phyloP scores from a whole-genome alignment of 2,329 filamentous ascomycete species.

The Pestalotiopsis sp. region DNA sequence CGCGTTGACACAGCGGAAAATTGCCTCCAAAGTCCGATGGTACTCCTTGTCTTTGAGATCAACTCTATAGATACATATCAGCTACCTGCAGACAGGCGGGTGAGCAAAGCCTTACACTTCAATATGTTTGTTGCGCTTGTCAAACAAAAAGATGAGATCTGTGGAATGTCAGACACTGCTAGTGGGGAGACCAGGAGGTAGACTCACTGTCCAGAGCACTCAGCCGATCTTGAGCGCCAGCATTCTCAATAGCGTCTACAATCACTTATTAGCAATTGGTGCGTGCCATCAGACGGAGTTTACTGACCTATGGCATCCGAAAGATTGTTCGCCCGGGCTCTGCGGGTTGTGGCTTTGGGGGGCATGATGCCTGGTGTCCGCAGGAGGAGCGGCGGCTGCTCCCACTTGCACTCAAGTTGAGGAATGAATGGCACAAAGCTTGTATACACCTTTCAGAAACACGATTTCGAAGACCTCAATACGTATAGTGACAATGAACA shows the following conservation, averaged over 20 bases:
- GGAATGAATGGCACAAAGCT: neutral
- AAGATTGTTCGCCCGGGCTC: neutral
- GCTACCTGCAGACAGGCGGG: neutral
- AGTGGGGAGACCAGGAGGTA: conserved; percentile 9
- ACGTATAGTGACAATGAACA: neutral
- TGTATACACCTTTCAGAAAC: neutral
- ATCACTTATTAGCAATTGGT: neutral
- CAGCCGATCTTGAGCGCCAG: conserved; percentile 35
- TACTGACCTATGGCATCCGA: neutral
- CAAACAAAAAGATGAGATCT: conserved; percentile 40
- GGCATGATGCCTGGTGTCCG: neutral
- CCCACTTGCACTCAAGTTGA: neutral
- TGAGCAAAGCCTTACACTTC: conserved; percentile 32
- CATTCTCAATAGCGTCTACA: neutral
- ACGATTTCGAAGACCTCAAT: neutral
- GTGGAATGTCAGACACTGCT: neutral
- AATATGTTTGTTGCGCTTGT: conserved; percentile 34
- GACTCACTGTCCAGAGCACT: conserved; percentile 42
- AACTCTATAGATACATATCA: neutral
- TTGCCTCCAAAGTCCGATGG: conserved; percentile 76
- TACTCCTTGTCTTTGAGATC: conserved; percentile 74
- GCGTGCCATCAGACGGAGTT: neutral
- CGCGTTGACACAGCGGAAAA: conserved; percentile 69
- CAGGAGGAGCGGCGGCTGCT: neutral
- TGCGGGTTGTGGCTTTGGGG: neutral